phyloP scores from a whole-genome alignment of 495 filamentous ascomycete genomes.

The Trichoderma orchidacearum region DNA sequence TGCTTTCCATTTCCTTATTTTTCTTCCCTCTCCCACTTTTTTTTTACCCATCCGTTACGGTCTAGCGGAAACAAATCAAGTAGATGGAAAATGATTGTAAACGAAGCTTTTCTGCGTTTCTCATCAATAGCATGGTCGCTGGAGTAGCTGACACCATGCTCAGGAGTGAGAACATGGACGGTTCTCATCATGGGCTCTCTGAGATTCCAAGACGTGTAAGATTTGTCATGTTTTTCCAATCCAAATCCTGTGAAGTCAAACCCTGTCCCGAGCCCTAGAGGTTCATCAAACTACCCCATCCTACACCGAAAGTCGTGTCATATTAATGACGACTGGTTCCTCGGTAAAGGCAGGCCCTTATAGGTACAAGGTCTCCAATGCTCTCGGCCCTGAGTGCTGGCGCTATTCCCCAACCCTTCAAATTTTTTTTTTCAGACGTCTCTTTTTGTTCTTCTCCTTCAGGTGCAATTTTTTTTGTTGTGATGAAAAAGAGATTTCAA shows the following conservation, averaged over 20 bases:
- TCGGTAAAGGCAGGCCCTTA: not conserved
- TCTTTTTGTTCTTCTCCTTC: not conserved
- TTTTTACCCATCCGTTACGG: not conserved
- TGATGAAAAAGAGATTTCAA: not conserved
- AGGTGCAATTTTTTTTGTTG: not conserved
- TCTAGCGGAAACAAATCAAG: not conserved
- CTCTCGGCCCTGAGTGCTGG: not conserved
- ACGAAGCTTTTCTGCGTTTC: not conserved
- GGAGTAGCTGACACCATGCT: not conserved
- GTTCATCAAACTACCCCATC: not conserved
- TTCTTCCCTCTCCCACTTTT: not conserved
- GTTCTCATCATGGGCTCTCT: not conserved
- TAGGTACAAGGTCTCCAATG: not conserved
- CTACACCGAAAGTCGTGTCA: not conserved
- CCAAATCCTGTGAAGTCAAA: not conserved
- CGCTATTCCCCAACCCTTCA: not conserved
- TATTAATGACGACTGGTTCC: not conserved
- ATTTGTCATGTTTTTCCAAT: not conserved
- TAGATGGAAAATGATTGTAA: not conserved
- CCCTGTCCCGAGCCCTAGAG: not conserved
- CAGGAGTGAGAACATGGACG: not conserved
- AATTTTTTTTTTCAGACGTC: not conserved
- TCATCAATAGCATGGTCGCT: conserved; percentile 1
- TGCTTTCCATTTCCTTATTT: not conserved
- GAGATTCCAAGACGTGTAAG: not conserved